Evolutionary conservation across 768 basidiomycete species (phyloP), one percentile per base, ranked within the genome.

Genomic region (Pulveroboletus ravenelii): DNA sequence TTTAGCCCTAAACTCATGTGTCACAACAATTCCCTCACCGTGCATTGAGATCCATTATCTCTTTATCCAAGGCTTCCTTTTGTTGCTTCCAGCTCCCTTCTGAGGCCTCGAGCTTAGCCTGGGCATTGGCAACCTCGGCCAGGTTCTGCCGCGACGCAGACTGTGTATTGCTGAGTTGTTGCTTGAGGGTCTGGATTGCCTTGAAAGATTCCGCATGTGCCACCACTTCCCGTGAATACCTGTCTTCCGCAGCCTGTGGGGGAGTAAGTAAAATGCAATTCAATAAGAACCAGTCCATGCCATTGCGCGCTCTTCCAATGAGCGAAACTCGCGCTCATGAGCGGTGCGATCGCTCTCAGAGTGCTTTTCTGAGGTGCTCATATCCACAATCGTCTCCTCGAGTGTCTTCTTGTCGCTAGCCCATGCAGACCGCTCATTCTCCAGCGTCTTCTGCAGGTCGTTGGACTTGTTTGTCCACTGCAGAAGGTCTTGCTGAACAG

Each of bases 191-290:
- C 10, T 84, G 80, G 10, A 89, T 76, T 12, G 72, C 54, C 69
- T 90, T 90, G 74, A 93, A 86, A 0, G 87, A 78, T 18, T 92
- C 90, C 0, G 92, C 91, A 64, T 94, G 92, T 1, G 87, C 74
- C 30, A 93, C 71, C n/a, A 93, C 79, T 62, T 91, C 91, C 45
- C 82, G 77, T 5, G 84, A 78, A 58, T 93, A 93, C 48, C 84
- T 80, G 45, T 88, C 86, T 62, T 93, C 89, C 6, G 89, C 89
- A 56, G 82, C 77, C 79, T 84, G 54, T 9, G 46, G 31, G 29
- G 8, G 10, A 35, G 4, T 62, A 2, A 48, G 43, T 32, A 29
- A 18, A 9, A 13, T 1, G 14, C n/a, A 15, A 14, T 25, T 39
- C 36, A 20, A 23, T 8, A 12, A 17, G 25, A 23, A 41, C 8